Evolutionary conservation across 1,284 basidiomycete genomes (phyloP), one percentile per base, ranked within the genome.

Genomic region (Coniferiporia sulphurascens): DNA sequence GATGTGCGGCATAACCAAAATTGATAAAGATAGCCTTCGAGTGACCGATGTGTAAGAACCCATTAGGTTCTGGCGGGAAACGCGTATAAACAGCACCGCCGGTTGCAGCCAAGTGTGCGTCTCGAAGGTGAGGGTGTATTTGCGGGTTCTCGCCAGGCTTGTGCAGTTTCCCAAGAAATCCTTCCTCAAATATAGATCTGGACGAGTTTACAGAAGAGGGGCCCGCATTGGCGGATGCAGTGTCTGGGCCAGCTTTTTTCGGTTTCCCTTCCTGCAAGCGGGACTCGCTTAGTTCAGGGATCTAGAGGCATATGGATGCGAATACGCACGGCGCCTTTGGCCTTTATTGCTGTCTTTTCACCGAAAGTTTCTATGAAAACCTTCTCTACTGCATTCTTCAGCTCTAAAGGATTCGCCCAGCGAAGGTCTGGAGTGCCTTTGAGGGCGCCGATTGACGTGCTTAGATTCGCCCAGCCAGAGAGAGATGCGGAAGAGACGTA

Each of bases 51-150:
- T 98, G 95, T 52, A 98, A 79, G 76, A 85, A 98, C 4, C 96
- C 96, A 71, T 99, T 99, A 1, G 97, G 97, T 76, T 99, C 97
- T 3, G 97, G 97, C 21, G 97, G 97, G 77, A 99, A 99, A 43
- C 97, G 93, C 6, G 97, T 99, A 77, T 90, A 89, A 4, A 99
- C 95, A 61, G 83, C 76, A 12, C 94, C 93, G 27, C 84, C 84
- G 0, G 97, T 98, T 15, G 81, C 82, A 15, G 81, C 80, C 49
- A 99, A 78, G 71, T 99, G 97, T 65, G 85, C 77, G 62, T 93
- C 86, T 58, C 89, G 89, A 61, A 98, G 83, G 60, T 82, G 78
- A 6, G 87, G 81, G 63, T 88, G 81, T 56, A 90, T 83, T 74
- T 99, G 97, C 38, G 92, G 89, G 74, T 98, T 99, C 68, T 83